Percentiles rank a stretch among this genome's conserved stretches.
phyloP scores from a whole-genome alignment of 345 rosid genomes.

The Moringa oleifera region DNA sequence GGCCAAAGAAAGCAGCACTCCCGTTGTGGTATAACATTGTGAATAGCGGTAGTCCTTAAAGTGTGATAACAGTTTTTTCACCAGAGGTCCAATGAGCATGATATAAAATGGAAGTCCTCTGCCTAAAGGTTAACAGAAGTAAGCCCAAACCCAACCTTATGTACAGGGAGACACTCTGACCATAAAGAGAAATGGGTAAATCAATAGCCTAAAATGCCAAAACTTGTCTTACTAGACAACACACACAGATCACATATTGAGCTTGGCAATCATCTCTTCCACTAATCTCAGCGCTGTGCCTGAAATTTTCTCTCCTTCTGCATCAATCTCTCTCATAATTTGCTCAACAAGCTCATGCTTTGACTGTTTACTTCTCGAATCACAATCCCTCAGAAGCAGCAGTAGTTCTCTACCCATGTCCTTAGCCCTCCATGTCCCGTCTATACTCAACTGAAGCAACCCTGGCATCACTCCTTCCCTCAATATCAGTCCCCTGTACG shows the following conservation, averaged over 20 bases:
- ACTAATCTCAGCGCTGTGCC: constrained; percentile 49
- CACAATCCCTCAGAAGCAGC: constrained; percentile 57
- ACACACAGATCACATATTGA: constrained; percentile 28
- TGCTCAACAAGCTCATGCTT: constrained; percentile 50
- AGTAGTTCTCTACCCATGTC: constrained; percentile 56
- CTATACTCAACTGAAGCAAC: constrained; percentile 69
- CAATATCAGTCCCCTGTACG: constrained; percentile 55
- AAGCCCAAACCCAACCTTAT: constrained; percentile 1
- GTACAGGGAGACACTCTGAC: not conserved
- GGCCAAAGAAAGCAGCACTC: no score
- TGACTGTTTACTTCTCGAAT: constrained; percentile 27
- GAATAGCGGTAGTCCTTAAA: no score
- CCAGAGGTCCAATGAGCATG: no score
- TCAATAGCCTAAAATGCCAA: not conserved
- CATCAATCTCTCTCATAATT: constrained; percentile 68
- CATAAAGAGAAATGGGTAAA: not conserved
- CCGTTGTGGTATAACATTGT: no score
- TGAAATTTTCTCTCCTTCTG: constrained; percentile 41
- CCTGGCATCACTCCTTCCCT: constrained; percentile 83
- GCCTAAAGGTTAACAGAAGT: not conserved
- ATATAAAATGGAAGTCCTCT: not conserved
- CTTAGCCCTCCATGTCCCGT: constrained; percentile 63
- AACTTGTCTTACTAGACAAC: constrained; percentile 1
- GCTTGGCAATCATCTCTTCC: constrained; percentile 78
- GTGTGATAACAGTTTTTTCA: no score